These are phyloP conservation scores for Trifolium repens DNA, from an alignment of 306 rosid species.

Conservation along the genomic window DNA sequence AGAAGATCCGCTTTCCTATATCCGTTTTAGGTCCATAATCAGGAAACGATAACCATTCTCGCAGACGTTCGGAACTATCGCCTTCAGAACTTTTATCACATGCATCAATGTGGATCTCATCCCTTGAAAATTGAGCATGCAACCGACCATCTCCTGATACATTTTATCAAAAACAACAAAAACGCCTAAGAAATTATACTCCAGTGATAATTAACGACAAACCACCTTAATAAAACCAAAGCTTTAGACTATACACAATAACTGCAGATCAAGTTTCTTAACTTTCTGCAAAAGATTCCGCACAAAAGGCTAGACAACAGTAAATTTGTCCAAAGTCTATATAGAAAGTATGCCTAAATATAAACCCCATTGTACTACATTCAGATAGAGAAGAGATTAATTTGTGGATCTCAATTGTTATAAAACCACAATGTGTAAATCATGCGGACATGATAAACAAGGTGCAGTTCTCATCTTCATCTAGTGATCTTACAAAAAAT, in stretches of 20 bases:
- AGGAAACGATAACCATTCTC: conserved; percentile 67
- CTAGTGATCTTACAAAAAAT: background rate
- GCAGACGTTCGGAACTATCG: conserved; percentile 46
- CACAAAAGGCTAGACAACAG: background rate
- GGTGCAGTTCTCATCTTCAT: background rate
- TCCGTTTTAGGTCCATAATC: conserved; percentile 60
- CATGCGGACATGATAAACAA: conserved; percentile 1
- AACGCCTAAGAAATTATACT: background rate
- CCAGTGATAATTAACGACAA: background rate
- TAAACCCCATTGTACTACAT: conserved; percentile 21
- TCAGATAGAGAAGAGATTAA: conserved; percentile 11
- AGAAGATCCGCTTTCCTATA: conserved; percentile 80
- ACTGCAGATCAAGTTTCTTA: conserved; percentile 5
- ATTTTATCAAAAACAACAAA: conserved; percentile 1
- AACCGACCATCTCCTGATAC: conserved; percentile 57
- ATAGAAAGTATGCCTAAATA: background rate
- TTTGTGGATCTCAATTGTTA: background rate
- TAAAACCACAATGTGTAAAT: background rate
- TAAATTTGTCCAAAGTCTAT: conserved; percentile 5
- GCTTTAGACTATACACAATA: conserved; percentile 1
- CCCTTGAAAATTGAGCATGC: conserved; percentile 60
- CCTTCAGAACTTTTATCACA: conserved; percentile 37
- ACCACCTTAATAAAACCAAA: conserved; percentile 1
- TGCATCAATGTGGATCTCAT: conserved; percentile 42
- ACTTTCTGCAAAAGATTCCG: background rate